phyloP scores from a whole-genome alignment of 495 filamentous ascomycete species.

The Usnea hakonensis region DNA sequence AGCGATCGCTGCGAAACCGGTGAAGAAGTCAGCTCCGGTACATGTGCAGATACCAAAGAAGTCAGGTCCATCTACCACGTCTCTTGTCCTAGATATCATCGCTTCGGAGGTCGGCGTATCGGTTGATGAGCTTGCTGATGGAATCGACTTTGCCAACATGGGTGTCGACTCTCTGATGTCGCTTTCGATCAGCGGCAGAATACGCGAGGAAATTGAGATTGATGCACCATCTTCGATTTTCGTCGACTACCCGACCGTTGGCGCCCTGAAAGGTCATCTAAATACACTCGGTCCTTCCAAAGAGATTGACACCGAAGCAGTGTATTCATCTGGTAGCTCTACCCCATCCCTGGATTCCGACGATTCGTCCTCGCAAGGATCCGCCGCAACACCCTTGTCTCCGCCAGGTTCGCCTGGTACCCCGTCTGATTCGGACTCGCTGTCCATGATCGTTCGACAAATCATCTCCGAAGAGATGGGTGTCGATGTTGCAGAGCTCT shows the following conservation, averaged over 20 bases:
- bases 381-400: conserved; percentile 15
- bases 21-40: conserved; percentile 17
- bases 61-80: conserved; percentile 26
- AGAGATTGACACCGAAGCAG: conserved; percentile 29
- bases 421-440: conserved; percentile 14
- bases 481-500: conserved; percentile 55
- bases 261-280: conserved; percentile 53
- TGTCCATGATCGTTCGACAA: conserved; percentile 20
- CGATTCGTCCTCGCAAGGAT: conserved; percentile 19
- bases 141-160: conserved; percentile 42
- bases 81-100: conserved; percentile 51
- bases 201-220: conserved; percentile 41
- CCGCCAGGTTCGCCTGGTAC: conserved; percentile 12
- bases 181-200: conserved; percentile 40
- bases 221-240: conserved; percentile 52
- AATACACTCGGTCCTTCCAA: conserved; percentile 37
- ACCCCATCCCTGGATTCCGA: conserved; percentile 31
- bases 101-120: conserved; percentile 59
- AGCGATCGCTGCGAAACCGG: conserved; percentile 28
- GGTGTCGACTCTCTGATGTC: conserved; percentile 49
- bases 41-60: not conserved
- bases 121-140: conserved; percentile 51
- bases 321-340: conserved; percentile 30
- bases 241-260: conserved; percentile 50
- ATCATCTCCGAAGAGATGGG: conserved; percentile 48